Evolutionary conservation across 2,329 filamentous ascomycete species (phyloP), one percentile per base, ranked within the genome.

Genomic region (Venturia effusa): DNA sequence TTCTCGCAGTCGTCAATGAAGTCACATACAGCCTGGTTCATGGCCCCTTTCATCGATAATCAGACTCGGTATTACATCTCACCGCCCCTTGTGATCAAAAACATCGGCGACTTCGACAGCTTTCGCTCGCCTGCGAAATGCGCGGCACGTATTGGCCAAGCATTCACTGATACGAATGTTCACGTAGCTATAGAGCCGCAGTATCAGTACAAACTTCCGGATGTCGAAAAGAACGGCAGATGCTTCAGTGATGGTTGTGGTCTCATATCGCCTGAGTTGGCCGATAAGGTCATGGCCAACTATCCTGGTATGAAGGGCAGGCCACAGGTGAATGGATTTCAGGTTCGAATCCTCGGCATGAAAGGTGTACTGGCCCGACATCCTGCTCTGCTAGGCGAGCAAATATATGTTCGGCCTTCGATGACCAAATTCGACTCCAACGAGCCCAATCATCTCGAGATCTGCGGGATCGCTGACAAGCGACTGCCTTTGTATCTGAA

Each of bases 321-420:
- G 41, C 70, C 76, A 0, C 76, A 77, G 3, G 84, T 89, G 0
- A 89, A 87, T 0, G 85, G 84, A 60, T 84, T 91, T 57, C 91
- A 95, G 69, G 88, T 95, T 54, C 83, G 90, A 2, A 88, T 84
- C 71, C 84, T 80, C 34, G 89, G 82, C 88, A 85, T 84, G 4
- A 95, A 95, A 73, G 90, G 90, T 0, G 90, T 92, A 84, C 79
- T 94, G 0, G 83, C 88, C 0, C 74, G 93, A 0, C 89, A 95
- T 68, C 76, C 79, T 11, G 76, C 79, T 1, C 76, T 92, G 0
- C 1, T 69, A 0, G 88, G 86, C 0, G 80, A 82, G 37, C 71
- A 78, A 1, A 78, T 96, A 45, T 77, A 78, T 34, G 75, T 95
- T 24, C 83, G 91, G 1, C 75, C 79, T 0, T 93, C 89, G 4